Percentiles rank a stretch among this genome's conserved stretches.
phyloP scores from a whole-genome alignment of 768 basidiomycete species.

The Auricularia sp. region DNA sequence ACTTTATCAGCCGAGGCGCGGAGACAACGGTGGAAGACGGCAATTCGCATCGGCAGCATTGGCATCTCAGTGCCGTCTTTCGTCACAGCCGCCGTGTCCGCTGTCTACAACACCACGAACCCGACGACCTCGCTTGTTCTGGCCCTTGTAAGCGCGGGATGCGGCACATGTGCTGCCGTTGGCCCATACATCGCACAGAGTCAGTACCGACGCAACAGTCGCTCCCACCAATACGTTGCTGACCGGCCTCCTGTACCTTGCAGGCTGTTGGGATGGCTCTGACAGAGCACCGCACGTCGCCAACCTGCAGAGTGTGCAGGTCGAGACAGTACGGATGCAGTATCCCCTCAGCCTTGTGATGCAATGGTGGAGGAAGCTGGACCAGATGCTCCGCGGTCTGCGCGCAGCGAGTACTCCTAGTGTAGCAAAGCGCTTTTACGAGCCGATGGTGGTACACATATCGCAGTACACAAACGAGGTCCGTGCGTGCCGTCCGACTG shows the following conservation, averaged over 20 bases:
- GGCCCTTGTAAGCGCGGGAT: background rate
- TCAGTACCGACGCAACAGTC: too few relatives aligned
- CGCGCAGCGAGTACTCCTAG: too few relatives aligned
- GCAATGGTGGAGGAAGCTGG: background rate
- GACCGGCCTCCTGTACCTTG: background rate
- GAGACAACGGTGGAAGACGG: too few relatives aligned
- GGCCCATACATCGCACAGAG: background rate
- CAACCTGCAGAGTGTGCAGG: background rate
- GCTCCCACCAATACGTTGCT: background rate
- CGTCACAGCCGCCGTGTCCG: background rate
- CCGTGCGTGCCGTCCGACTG: too few relatives aligned
- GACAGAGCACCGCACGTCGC: background rate
- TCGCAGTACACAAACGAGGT: too few relatives aligned
- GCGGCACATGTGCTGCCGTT: background rate
- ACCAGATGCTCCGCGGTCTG: too few relatives aligned
- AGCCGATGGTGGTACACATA: too few relatives aligned
- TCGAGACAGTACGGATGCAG: background rate
- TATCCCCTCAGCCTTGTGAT: background rate
- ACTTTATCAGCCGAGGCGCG: too few relatives aligned
- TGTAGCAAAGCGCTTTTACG: too few relatives aligned
- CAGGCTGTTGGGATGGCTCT: background rate
- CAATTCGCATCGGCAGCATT: too few relatives aligned
- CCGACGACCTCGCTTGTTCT: background rate
- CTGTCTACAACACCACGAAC: background rate
- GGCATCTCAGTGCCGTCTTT: background rate